Percentiles rank a stretch among this genome's conserved stretches.
Conservation (phyloP, 2,329 filamentous ascomycete species). For the Davidsoniella eucalypti region DNA sequence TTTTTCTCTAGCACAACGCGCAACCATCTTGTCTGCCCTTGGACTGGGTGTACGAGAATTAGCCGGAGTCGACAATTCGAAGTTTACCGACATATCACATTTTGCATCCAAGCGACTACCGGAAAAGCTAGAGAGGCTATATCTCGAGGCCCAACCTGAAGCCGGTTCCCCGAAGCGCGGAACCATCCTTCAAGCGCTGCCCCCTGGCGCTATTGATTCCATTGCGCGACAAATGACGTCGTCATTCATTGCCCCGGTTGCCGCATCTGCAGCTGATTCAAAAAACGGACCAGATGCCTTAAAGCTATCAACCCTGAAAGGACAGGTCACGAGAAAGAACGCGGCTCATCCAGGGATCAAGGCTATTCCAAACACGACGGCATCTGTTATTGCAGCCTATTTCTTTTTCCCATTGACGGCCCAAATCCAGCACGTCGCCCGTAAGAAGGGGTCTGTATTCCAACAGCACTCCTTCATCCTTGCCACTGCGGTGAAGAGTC, state of each 20-base stretch:
- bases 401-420: conserved; percentile 82
- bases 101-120: conserved; percentile 78
- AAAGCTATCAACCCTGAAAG: conserved; percentile 75
- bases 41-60: conserved; percentile 73
- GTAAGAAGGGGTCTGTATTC: conserved; percentile 32
- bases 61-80: conserved; percentile 52
- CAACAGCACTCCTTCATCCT: conserved; percentile 62
- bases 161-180: conserved; percentile 14
- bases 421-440: conserved; percentile 53
- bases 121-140: conserved; percentile 54
- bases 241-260: conserved; percentile 64
- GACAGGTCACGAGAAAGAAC: conserved; percentile 24
- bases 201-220: conserved; percentile 44
- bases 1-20: conserved; percentile 72
- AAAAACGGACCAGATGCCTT: conserved; percentile 65
- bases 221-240: conserved; percentile 54
- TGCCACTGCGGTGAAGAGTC: conserved; percentile 66
- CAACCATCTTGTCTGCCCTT: conserved; percentile 63
- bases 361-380: conserved; percentile 59
- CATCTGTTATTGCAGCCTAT: conserved; percentile 53
- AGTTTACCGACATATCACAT: conserved; percentile 30
- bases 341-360: conserved; percentile 30
- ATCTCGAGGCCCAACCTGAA: conserved; percentile 26
- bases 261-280: conserved; percentile 64
- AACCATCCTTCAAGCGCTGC: conserved; percentile 33